Conservation (phyloP, 2,329 filamentous ascomycete genomes). For the Coniella lustricola region DNA sequence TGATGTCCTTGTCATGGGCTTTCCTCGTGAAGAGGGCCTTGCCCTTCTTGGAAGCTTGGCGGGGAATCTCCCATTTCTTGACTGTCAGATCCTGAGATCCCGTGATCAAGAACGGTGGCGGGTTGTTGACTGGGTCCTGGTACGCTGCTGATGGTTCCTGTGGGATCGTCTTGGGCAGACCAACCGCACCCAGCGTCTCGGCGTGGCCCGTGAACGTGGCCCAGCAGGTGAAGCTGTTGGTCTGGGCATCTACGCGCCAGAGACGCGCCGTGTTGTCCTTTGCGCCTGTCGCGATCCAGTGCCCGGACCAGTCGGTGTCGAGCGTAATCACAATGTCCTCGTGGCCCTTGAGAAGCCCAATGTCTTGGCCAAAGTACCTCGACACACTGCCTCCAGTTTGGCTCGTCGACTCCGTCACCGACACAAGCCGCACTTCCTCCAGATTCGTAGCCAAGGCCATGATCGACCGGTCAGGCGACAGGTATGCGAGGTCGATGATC, state of each 20-base stretch:
- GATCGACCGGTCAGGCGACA: slow-evolving; percentile 71
- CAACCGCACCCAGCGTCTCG: slow-evolving; percentile 86
- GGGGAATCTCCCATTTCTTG: slow-evolving; percentile 83
- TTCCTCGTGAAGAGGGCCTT: slow-evolving; percentile 80
- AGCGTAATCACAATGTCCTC: slow-evolving; percentile 93
- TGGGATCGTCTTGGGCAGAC: slow-evolving; percentile 66
- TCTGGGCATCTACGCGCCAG: slow-evolving; percentile 76
- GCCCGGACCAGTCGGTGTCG: slow-evolving; percentile 92
- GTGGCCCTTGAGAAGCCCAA: slow-evolving; percentile 80
- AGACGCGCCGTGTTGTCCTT: slow-evolving; percentile 94
- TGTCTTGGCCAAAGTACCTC: slow-evolving; percentile 80
- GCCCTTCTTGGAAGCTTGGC: slow-evolving; percentile 47
- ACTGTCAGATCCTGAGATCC: slow-evolving; percentile 94
- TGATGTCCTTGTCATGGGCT: slow-evolving; percentile 98
- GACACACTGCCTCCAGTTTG: slow-evolving; percentile 23
- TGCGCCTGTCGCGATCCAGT: slow-evolving; percentile 92
- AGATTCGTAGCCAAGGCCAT: slow-evolving; percentile 92
- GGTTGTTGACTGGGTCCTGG: slow-evolving; percentile 67
- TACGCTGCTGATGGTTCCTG: slow-evolving; percentile 62
- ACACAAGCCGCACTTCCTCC: slow-evolving; percentile 85
- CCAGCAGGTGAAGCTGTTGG: slow-evolving; percentile 52
- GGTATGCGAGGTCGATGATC: slow-evolving; percentile 87
- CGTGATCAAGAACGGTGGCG: slow-evolving; percentile 78
- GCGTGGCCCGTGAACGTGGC: slow-evolving; percentile 76
- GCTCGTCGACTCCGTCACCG: slow-evolving; percentile 43